A percentile compares a stretch with the other conserved stretches of the same genome.
Evolutionary conservation across 2,329 filamentous ascomycete genomes (phyloP).

Genomic region (Fusarium agapanthi): DNA sequence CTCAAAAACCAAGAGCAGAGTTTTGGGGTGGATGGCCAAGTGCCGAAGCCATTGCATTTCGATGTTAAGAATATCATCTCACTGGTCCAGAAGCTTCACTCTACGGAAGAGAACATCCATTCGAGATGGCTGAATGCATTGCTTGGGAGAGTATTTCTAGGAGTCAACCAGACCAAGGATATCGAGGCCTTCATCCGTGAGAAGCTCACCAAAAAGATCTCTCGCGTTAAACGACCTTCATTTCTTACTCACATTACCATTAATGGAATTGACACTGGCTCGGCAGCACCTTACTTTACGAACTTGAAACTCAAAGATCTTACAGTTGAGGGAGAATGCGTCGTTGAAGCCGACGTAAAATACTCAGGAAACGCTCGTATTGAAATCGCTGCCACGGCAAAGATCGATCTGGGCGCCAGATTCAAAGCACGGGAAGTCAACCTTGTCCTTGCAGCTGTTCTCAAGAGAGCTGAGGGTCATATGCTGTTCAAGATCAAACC

Average conservation of each 20-base stretch:
- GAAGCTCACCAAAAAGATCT: conserved; percentile 96
- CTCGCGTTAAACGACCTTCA: conserved; percentile 88
- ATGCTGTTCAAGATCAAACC: conserved; percentile 88
- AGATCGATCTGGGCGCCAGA: conserved; percentile 86
- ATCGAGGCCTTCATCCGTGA: conserved; percentile 80
- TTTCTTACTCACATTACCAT: conserved; percentile 89
- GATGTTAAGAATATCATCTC: conserved; percentile 88
- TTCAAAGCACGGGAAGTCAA: conserved; percentile 94
- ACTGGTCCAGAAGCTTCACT: conserved; percentile 89
- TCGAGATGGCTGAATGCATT: conserved; percentile 95
- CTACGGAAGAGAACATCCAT: conserved; percentile 88
- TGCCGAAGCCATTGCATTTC: conserved; percentile 78
- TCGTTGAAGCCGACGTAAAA: conserved; percentile 84
- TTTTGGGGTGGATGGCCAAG: conserved; percentile 60
- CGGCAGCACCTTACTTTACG: conserved; percentile 86
- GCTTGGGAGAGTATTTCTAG: conserved; percentile 86
- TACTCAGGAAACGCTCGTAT: conserved; percentile 91
- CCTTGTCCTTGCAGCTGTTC: conserved; percentile 82
- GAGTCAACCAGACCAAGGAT: conserved; percentile 84
- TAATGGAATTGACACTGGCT: conserved; percentile 84
- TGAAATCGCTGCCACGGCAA: conserved; percentile 90
- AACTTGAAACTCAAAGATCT: conserved; percentile 89
- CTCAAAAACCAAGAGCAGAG: conserved; percentile 83
- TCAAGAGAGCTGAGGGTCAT: conserved; percentile 88
- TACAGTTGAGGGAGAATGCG: conserved; percentile 89